Evolutionary conservation across 1,284 basidiomycete genomes (phyloP), one percentile per base, ranked within the genome.

Genomic region (Trichosporon sp.): DNA sequence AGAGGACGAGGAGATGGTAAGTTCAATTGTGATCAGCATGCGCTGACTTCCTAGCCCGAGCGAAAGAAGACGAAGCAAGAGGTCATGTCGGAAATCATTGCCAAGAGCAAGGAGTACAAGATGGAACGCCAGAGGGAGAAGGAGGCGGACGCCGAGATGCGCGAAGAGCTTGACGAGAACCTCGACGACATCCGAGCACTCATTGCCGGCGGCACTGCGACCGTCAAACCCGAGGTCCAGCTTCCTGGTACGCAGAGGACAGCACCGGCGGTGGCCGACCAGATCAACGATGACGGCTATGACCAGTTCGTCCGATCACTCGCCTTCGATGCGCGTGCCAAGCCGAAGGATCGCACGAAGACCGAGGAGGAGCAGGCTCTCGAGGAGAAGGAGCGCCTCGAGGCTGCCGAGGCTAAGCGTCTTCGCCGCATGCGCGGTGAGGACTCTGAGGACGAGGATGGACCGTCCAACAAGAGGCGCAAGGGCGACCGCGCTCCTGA

Each of bases 81-180:
- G 76, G 92, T 98, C 66, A 99, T 99, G 96, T 87, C 90, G 1
- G 96, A 99, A 79, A 89, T 99, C 59, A 94, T 99, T 58, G 91
- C 93, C 13, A 99, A 99, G 81, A 95, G 92, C 81, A 99, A 99
- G 80, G 87, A 88, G 61, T 87, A 96, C 81, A 97, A 95, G 83
- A 92, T 91, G 33, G 65, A 49, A 13, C 63, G 95, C 44, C 95
- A 98, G 84, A 86, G 89, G 74, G 88, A 93, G 78, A 88, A 87
- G 69, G 91, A 95, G 69, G 83, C 88, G 70, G 93, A 92, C 73
- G 92, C 94, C 25, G 89, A 89, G 69, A 83, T 94, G 19, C 89
- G 96, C 61, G 87, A 90, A 70, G 86, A 92, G 77, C 87, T 99
- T 40, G 96, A 99, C 79, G 85, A 89, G 60, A 90, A 94, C 69